Conservation (phyloP, 345 rosid genomes). For the Aquilaria sinensis region DNA sequence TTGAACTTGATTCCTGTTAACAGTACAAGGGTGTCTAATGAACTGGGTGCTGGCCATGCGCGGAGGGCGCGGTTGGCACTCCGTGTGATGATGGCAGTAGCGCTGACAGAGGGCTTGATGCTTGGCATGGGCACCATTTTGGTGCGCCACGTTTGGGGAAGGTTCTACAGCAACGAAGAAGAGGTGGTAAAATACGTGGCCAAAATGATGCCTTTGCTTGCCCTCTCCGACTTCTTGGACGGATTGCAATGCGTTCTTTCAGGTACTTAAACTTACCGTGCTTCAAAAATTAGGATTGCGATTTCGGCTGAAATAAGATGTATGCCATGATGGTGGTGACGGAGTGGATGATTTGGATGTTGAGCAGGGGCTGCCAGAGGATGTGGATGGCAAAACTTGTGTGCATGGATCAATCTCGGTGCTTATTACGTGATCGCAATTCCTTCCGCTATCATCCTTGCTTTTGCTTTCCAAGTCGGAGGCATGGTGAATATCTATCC, state of each 20-base stretch:
- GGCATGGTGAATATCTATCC: constrained; percentile 28
- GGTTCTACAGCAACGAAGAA: constrained; percentile 38
- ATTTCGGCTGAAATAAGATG: too few species aligned
- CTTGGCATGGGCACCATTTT: constrained; percentile 33
- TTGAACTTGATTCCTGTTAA: background rate
- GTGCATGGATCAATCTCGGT: constrained; percentile 41
- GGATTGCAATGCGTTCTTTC: constrained; percentile 45
- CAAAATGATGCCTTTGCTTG: constrained; percentile 38
- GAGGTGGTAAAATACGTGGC: constrained; percentile 32
- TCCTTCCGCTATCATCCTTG: constrained; percentile 35
- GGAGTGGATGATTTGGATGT: background rate
- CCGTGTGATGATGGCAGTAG: constrained; percentile 31
- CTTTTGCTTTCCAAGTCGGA: constrained; percentile 32
- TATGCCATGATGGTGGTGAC: too few species aligned
- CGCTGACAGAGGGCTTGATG: constrained; percentile 33
- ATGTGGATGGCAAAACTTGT: constrained; percentile 43
- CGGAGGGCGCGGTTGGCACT: constrained; percentile 38
- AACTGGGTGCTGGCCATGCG: constrained; percentile 49
- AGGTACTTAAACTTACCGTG: constrained; percentile 15
- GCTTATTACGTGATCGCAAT: constrained; percentile 44
- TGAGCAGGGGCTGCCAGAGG: constrained; percentile 45
- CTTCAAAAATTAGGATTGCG: too few species aligned
- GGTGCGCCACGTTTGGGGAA: constrained; percentile 43
- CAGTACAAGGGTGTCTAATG: constrained; percentile 60
- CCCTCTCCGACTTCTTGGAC: constrained; percentile 38